phyloP scores from a whole-genome alignment of 345 rosid species.

The Aegle marmelos region DNA sequence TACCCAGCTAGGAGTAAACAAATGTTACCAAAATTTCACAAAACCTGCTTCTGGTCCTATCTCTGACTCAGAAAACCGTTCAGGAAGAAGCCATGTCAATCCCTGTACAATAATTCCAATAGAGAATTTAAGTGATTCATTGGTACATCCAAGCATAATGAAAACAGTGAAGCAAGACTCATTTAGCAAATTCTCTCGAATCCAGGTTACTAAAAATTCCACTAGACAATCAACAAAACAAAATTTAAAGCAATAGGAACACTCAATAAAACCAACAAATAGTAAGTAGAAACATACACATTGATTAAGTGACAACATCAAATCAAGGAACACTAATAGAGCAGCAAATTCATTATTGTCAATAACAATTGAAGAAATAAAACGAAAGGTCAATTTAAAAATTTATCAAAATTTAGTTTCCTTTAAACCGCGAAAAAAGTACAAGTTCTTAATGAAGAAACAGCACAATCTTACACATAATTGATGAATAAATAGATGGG shows the following conservation, averaged over 20 bases:
- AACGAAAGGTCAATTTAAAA: not conserved
- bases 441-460: not conserved
- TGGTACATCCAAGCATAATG: not conserved
- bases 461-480: not conserved
- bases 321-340: not conserved
- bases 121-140: not conserved
- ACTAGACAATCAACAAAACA: not conserved
- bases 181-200: conserved; percentile 8
- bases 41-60: conserved; percentile 99
- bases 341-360: not conserved
- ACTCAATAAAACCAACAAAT: not conserved
- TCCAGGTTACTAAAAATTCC: conserved; percentile 3
- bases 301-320: not conserved
- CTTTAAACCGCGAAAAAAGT: not conserved
- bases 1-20: conserved; percentile 44
- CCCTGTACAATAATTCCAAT: conserved; percentile 49
- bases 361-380: not conserved
- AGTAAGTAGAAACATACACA: not conserved
- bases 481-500: not conserved
- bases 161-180: not conserved
- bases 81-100: conserved; percentile 93
- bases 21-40: conserved; percentile 87
- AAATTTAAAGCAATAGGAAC: not conserved
- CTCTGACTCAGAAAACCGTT: conserved; percentile 85
- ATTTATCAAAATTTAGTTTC: not conserved